Evolutionary conservation across 2,329 filamentous ascomycete species (phyloP).

Genomic region (Alternaria consortialis): DNA sequence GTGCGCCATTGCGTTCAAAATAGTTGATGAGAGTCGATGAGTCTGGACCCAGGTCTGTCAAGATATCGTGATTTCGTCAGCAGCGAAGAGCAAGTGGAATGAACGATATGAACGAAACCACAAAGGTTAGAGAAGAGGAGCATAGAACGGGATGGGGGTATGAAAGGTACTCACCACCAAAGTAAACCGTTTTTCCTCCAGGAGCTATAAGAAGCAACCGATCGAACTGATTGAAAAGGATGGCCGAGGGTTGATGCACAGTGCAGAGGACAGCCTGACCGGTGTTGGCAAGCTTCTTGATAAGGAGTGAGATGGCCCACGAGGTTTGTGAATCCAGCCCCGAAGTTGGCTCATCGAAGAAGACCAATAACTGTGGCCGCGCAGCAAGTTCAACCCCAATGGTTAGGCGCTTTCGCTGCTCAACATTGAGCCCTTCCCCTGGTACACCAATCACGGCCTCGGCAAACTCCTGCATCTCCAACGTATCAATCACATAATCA

Average conservation of each 20-base stretch:
- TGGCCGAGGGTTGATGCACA: conserved; percentile 95
- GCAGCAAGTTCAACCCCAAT: conserved; percentile 95
- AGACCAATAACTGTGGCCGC: conserved; percentile 86
- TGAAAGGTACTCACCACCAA: conserved; percentile 59
- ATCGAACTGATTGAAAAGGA: conserved; percentile 92
- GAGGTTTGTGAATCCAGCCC: conserved; percentile 93
- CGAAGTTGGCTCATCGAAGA: conserved; percentile 93
- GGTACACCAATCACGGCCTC: conserved; percentile 91
- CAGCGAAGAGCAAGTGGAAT: too few relatives aligned
- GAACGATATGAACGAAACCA: too few relatives aligned
- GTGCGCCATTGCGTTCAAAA: conserved; percentile 77
- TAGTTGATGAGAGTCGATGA: conserved; percentile 74
- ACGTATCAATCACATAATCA: conserved; percentile 85
- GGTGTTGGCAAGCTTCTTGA: conserved; percentile 87
- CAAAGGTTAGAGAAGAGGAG: not conserved
- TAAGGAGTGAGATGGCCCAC: conserved; percentile 86
- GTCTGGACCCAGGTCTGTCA: conserved; percentile 71
- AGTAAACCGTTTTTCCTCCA: conserved; percentile 82
- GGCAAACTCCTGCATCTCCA: conserved; percentile 90
- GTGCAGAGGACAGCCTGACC: conserved; percentile 89
- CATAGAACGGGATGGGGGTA: not conserved
- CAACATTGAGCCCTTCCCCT: conserved; percentile 76
- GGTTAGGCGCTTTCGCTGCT: conserved; percentile 78
- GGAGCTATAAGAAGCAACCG: conserved; percentile 78
- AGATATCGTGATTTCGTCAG: too few relatives aligned